A percentile compares a stretch with the other conserved stretches of the same genome.
Evolutionary conservation across 345 rosid genomes (phyloP).

Genomic region (Lumnitzera racemosa): DNA sequence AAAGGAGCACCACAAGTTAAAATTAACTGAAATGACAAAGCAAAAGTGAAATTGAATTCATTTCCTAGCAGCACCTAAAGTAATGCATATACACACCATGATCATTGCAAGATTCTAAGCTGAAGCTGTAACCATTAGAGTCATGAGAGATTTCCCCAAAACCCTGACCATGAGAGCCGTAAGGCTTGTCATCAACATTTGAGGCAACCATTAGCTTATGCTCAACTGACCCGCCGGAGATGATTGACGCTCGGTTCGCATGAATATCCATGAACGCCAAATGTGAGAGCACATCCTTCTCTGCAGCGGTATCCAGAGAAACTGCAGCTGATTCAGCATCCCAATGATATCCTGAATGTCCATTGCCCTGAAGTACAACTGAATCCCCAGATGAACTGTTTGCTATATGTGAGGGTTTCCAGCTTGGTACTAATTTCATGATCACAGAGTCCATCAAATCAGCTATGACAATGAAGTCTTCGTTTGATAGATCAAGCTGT

Average conservation of each 20-base stretch:
- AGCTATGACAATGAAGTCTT: constrained; percentile 49
- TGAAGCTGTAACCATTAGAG: constrained; percentile 4
- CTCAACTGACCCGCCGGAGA: constrained; percentile 49
- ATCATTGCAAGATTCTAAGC: constrained; percentile 12
- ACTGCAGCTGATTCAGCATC: not conserved
- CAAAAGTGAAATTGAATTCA: constrained; percentile 27
- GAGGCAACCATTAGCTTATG: constrained; percentile 22
- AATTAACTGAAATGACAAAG: constrained; percentile 33
- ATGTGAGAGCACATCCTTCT: too few relatives aligned
- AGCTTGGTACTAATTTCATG: constrained; percentile 33
- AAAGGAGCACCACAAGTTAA: constrained; percentile 24
- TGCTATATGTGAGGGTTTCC: constrained; percentile 19
- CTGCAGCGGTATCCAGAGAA: too few relatives aligned
- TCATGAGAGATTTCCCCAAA: constrained; percentile 11
- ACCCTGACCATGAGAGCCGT: constrained; percentile 20
- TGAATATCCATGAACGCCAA: constrained; percentile 7
- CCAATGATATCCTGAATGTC: not conserved
- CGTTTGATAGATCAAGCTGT: constrained; percentile 48
- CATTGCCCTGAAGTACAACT: constrained; percentile 3
- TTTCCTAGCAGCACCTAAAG: constrained; percentile 17
- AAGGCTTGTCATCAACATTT: constrained; percentile 13
- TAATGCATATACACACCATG: constrained; percentile 18
- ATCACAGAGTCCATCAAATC: constrained; percentile 63
- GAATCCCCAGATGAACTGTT: constrained; percentile 14
- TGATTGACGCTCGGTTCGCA: constrained; percentile 25